Base-by-base conservation (phyloP, 2,329 filamentous ascomycete species). In the Colletotrichum spinosum region DNA sequence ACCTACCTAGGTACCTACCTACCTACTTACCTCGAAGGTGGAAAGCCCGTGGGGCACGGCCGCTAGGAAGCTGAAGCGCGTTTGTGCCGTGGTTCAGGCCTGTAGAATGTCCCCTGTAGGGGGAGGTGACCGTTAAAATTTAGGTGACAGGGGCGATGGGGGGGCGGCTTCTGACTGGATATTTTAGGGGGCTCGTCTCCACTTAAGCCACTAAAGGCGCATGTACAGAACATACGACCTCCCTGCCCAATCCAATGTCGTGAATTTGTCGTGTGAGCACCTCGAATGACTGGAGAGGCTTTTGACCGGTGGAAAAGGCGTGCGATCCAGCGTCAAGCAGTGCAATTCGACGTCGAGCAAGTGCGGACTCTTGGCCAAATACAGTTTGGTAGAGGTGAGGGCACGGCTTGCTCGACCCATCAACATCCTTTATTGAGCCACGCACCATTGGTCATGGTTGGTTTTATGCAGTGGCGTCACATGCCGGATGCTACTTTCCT, bases 261-360 rank as follows among this genome's bases (percentile, higher is more conserved):
- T 53, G 59, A 42, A 49, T 63, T 45, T 66, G 63, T 63, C 63
- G 58, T 66, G 53, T 57, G 63, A 66, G 59, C 63, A 59, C 52
- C 13, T 53, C 51, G 45, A 59, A 48, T 38, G 58, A 41, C 48
- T 62, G 46, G 53, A 44, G 48, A 53, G 53, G 58, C 58, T 41
- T 56, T 42, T 46, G 35, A 35, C 37, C 59, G 48, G 25, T 33
- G 42, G 15, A 34, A 25, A 35, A 51, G 11, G 46, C 46, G 51
- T 35, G 38, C 15, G 54, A 13, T 52, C n/a, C 15, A 37, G 13
- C 39, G 15, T 45, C 39, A 35, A 51, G 11, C 55, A 46, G 51
- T 35, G 38, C 15, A 50, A 13, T 52, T 25, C 15, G 35, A 15
- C 5, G 17, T 15, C 8, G 25, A 34, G 33, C 15, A 46, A 15